These are phyloP conservation scores for Litchi chinensis DNA, from an alignment of 345 rosid genomes.

Conservation along the genomic window DNA sequence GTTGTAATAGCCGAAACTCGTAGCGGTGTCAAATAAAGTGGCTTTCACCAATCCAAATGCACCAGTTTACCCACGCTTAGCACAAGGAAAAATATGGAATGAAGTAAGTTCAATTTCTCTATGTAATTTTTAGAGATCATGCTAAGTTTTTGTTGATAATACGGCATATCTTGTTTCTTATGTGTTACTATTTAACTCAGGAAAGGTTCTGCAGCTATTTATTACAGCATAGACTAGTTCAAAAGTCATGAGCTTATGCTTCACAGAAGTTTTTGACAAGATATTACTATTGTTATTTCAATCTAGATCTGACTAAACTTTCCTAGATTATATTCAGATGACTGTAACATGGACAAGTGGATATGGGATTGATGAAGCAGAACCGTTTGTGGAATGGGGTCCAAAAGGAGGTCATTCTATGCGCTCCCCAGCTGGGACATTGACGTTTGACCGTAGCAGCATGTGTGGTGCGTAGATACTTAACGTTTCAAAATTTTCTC, in stretches of 20 bases:
- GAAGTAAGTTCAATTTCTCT: slow-evolving; percentile 47
- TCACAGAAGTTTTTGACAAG: too few relatives aligned
- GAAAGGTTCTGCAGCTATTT: neutral
- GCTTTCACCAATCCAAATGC: slow-evolving; percentile 64
- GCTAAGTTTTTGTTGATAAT: neutral
- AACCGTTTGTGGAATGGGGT: slow-evolving; percentile 74
- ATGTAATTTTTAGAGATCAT: slow-evolving; percentile 1
- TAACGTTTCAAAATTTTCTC: neutral
- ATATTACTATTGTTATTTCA: neutral
- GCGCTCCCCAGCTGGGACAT: slow-evolving; percentile 64
- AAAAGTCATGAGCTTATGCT: neutral
- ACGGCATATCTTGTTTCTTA: neutral
- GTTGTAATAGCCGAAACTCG: slow-evolving; percentile 59
- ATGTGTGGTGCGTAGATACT: slow-evolving; percentile 57
- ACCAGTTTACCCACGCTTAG: slow-evolving; percentile 71
- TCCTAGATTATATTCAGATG: slow-evolving; percentile 45
- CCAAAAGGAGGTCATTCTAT: slow-evolving; percentile 39
- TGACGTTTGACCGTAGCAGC: slow-evolving; percentile 49
- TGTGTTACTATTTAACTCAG: neutral
- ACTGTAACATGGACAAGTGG: slow-evolving; percentile 86
- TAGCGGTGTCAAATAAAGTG: slow-evolving; percentile 62
- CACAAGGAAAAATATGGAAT: slow-evolving; percentile 71
- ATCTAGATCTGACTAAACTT: slow-evolving; percentile 4
- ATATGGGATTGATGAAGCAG: slow-evolving; percentile 54
- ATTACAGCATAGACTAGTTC: neutral